A percentile compares a stretch with the other conserved stretches of the same genome.
Evolutionary conservation across 2,329 filamentous ascomycete species (phyloP).

Genomic region (Scorias spongiosa): DNA sequence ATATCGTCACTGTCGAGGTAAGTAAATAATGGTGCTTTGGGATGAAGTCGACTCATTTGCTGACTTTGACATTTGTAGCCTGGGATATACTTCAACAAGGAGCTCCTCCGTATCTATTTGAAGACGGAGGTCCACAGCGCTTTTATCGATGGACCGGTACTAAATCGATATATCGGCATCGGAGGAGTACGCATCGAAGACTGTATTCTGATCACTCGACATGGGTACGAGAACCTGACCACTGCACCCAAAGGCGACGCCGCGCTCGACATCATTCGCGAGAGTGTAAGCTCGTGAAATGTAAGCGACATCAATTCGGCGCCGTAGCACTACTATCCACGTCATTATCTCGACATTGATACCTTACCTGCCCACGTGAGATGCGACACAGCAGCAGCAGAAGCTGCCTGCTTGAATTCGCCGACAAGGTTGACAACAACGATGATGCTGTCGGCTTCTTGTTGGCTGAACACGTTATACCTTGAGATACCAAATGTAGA

Average conservation of each 20-base stretch:
- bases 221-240: slow-evolving; percentile 74
- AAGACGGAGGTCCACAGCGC: slow-evolving; percentile 20
- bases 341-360: no score
- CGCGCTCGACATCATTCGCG: slow-evolving; percentile 15
- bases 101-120: neutral
- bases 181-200: slow-evolving; percentile 87
- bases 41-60: no score
- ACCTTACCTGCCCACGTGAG: no score
- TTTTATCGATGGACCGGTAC: slow-evolving; percentile 49
- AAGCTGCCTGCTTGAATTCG: no score
- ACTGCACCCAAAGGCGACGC: slow-evolving; percentile 44
- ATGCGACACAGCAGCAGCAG: no score
- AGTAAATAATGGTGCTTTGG: neutral
- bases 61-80: slow-evolving; percentile 29
- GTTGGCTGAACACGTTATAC: no score
- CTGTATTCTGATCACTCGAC: slow-evolving; percentile 63
- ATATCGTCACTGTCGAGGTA: slow-evolving; percentile 73
- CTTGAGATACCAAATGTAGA: no score
- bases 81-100: slow-evolving; percentile 61
- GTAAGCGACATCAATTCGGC: no score
- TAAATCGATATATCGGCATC: slow-evolving; percentile 57
- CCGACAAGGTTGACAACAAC: no score
- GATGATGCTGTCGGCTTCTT: no score
- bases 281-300: neutral
- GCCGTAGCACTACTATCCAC: no score